phyloP scores from a whole-genome alignment of 1,284 basidiomycete species.

The Austroboletus novae-zelandiae region DNA sequence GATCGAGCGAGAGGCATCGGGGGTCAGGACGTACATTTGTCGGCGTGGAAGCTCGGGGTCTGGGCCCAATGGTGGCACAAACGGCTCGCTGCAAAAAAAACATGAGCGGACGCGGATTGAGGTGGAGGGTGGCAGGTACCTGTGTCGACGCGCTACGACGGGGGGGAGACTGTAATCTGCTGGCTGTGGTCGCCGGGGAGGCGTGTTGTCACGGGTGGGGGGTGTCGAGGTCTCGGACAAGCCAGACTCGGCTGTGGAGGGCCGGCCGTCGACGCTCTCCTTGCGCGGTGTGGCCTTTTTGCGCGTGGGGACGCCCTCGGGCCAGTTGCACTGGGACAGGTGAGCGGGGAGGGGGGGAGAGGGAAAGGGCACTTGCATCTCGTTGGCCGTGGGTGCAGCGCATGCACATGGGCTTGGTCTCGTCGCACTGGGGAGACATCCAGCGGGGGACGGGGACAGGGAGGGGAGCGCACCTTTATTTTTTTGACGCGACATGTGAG shows the following conservation, averaged over 20 bases:
- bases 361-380: conserved; percentile 46
- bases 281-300: conserved; percentile 52
- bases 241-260: conserved; percentile 62
- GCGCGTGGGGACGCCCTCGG: conserved; percentile 63
- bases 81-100: conserved; percentile 21
- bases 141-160: conserved; percentile 50
- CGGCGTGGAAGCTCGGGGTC: conserved; percentile 46
- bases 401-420: conserved; percentile 76
- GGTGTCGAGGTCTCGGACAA: conserved; percentile 62
- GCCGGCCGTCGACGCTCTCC: conserved; percentile 50
- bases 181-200: conserved; percentile 45
- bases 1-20: neutral
- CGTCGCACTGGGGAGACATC: conserved; percentile 62
- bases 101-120: neutral
- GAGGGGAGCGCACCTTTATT: conserved; percentile 61
- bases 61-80: conserved; percentile 39
- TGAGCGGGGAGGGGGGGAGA: conserved; percentile 14
- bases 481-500: conserved; percentile 83
- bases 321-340: conserved; percentile 73
- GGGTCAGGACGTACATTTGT: conserved; percentile 41
- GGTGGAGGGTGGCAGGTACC: conserved; percentile 36
- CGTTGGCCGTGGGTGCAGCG: conserved; percentile 77
- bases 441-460: conserved; percentile 5
- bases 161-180: conserved; percentile 52
- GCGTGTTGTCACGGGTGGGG: conserved; percentile 59